Evolutionary conservation across 176 grass and related monocot genomes (phyloP), one percentile per base, ranked within the genome.

Genomic region (Ampelocalamus luodianensis): DNA sequence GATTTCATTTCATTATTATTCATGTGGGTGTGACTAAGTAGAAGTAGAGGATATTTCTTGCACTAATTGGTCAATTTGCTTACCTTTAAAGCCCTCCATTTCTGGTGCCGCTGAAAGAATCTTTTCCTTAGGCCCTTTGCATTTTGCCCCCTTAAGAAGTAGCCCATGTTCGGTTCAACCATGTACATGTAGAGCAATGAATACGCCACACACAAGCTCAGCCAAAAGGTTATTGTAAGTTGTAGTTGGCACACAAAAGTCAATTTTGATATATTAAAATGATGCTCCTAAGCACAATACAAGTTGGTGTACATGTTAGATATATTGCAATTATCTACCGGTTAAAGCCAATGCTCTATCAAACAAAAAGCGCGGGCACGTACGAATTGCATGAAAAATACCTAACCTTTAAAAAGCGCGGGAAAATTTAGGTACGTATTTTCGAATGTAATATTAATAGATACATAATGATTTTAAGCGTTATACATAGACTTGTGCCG

Each of bases 61-160:
- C 81, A 74, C 68, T 54, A 64, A 75, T 74, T 61, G 49, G 68
- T 87, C 89, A 83, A 84, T 76, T 80, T 84, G 80, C 81, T 90
- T 86, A 78, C 38, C 83, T 82, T 86, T 73, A 82, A 65, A 90
- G 80, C 50, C 74, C 68, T 84, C 76, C 85, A 69, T 77, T 70
- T 49, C 65, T 38, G 88, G 80, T 87, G 75, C 14, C 80, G 74
- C 51, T 87, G 29, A 73, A 84, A 84, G 75, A 80, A 75, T 83
- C 12, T 74, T 79, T 70, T 50, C 23, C 40, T 87, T 76, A 36
- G 14, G 13, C 53, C 61, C 65, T 91, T 87, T 87, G 61, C 69
- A 80, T 69, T 82, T 84, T 80, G 39, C 68, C 83, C 62, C 69
- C 24, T 79, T 83, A 17, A 70, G 51, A 86, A 83, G 87, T 20